A percentile compares a stretch with the other conserved stretches of the same genome.
Conservation (phyloP, 1,284 basidiomycete genomes). For the Heterobasidion occidentale region DNA sequence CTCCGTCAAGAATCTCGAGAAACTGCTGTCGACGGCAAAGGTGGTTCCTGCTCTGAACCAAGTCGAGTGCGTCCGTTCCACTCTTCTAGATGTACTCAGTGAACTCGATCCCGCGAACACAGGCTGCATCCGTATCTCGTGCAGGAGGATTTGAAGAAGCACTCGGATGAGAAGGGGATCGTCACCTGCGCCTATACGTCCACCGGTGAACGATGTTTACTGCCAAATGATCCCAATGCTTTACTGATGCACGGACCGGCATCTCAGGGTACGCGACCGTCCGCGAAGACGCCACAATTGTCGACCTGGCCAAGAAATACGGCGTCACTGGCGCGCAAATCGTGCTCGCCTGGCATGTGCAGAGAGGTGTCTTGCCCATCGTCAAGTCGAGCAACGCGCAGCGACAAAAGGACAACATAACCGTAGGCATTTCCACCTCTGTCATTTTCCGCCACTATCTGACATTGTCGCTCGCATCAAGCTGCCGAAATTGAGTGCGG, state of each 20-base stretch:
- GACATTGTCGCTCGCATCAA: background rate
- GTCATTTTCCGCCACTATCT: background rate
- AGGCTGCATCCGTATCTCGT: background rate
- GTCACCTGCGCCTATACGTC: background rate
- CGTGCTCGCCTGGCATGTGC: conserved; percentile 37
- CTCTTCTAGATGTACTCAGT: background rate
- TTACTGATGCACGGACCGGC: no score
- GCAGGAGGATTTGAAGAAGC: background rate
- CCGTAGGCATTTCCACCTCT: conserved; percentile 17
- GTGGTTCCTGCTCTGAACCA: conserved; percentile 21
- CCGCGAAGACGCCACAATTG: conserved; percentile 30
- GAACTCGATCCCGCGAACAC: no score
- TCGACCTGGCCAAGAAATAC: conserved; percentile 34
- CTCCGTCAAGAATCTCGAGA: conserved; percentile 34
- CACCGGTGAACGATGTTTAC: no score
- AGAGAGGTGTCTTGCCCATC: conserved; percentile 28
- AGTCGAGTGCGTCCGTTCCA: conserved; percentile 2
- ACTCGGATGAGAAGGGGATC: background rate
- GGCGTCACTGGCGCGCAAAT: conserved; percentile 31
- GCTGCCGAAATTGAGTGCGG: background rate
- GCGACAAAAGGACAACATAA: conserved; percentile 36
- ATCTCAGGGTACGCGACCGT: conserved; percentile 27
- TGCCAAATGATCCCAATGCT: no score
- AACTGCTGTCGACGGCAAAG: conserved; percentile 26
- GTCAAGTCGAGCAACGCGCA: conserved; percentile 34